Evolutionary conservation across 495 filamentous ascomycete species (phyloP).

Genomic region (Chlorociboria aeruginascens): DNA sequence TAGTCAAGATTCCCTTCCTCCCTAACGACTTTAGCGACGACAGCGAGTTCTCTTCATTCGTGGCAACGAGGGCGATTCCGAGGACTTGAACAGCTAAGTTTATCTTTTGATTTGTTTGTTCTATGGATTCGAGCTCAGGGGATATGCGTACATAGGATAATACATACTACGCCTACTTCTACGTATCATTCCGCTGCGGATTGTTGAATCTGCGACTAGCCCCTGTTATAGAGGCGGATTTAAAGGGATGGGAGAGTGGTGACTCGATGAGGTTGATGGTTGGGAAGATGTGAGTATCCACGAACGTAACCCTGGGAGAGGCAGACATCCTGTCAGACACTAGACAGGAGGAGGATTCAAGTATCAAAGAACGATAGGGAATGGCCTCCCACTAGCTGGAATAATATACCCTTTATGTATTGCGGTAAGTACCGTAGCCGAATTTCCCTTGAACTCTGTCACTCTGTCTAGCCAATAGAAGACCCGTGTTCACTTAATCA

Average conservation of each 20-base stretch:
- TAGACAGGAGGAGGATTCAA: too few relatives aligned
- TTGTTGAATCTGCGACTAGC: slow-evolving; percentile 35
- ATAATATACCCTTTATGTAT: too few relatives aligned
- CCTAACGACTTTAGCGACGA: slow-evolving; percentile 23
- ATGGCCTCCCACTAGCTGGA: too few relatives aligned
- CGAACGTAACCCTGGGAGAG: neutral
- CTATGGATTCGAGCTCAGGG: slow-evolving; percentile 21
- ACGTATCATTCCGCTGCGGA: slow-evolving; percentile 33
- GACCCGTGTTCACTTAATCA: too few relatives aligned
- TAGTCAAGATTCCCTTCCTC: slow-evolving; percentile 31
- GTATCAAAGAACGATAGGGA: too few relatives aligned
- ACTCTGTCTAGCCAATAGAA: too few relatives aligned
- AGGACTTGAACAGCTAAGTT: slow-evolving; percentile 3
- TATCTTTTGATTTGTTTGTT: slow-evolving; percentile 21
- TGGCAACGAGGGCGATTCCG: slow-evolving; percentile 28
- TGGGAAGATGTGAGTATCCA: slow-evolving; percentile 4
- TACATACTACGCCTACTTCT: slow-evolving; percentile 23
- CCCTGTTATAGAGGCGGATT: slow-evolving; percentile 35
- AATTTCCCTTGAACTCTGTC: too few relatives aligned
- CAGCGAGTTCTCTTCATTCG: slow-evolving; percentile 25
- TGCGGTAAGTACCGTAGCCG: too few relatives aligned
- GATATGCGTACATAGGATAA: slow-evolving; percentile 28
- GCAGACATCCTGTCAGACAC: too few relatives aligned
- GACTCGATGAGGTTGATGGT: neutral
- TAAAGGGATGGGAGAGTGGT: neutral